These are phyloP conservation scores for Wickerhamomyces canadensis DNA, from an alignment of 805 yeast species.

Conservation along the genomic window DNA sequence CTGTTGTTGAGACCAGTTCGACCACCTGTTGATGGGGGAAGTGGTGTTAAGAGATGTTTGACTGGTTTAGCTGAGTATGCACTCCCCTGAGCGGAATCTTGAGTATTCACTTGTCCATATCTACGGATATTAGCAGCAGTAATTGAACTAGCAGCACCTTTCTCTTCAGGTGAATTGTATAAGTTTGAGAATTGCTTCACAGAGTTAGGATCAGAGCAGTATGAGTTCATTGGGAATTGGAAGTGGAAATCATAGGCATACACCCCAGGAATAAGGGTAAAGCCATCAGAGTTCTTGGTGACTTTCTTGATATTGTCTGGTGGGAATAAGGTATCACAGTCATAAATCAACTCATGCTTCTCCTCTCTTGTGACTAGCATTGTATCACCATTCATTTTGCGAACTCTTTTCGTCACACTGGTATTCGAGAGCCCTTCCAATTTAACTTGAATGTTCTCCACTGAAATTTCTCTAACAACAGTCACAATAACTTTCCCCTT, in stretches of 20 bases:
- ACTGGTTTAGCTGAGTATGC: too few species aligned
- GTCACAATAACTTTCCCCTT: conserved; percentile 12
- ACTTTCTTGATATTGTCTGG: conserved; percentile 43
- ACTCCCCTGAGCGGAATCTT: too few species aligned
- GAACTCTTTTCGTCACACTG: conserved; percentile 24
- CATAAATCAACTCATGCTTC: conserved; percentile 42
- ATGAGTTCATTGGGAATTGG: conserved; percentile 25
- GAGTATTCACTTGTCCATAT: neutral
- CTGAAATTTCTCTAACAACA: conserved; percentile 29
- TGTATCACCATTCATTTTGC: conserved; percentile 5
- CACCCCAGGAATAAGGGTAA: conserved; percentile 36
- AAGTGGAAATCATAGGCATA: conserved; percentile 41
- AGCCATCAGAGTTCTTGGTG: conserved; percentile 28
- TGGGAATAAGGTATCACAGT: conserved; percentile 45
- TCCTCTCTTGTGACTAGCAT: conserved; percentile 3
- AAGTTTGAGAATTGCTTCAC: conserved; percentile 12
- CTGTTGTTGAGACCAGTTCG: neutral
- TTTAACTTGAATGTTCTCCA: conserved; percentile 45
- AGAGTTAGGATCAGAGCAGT: conserved; percentile 17
- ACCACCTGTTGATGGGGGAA: conserved; percentile 6
- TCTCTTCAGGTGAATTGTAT: conserved; percentile 10
- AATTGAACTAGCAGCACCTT: conserved; percentile 3
- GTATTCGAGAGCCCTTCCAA: conserved; percentile 44
- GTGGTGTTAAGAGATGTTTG: conserved; percentile 1
- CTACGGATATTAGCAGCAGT: neutral